Base-by-base conservation (phyloP, 192 early-diverging fungal species). In the Ambispora gerdemannii region DNA sequence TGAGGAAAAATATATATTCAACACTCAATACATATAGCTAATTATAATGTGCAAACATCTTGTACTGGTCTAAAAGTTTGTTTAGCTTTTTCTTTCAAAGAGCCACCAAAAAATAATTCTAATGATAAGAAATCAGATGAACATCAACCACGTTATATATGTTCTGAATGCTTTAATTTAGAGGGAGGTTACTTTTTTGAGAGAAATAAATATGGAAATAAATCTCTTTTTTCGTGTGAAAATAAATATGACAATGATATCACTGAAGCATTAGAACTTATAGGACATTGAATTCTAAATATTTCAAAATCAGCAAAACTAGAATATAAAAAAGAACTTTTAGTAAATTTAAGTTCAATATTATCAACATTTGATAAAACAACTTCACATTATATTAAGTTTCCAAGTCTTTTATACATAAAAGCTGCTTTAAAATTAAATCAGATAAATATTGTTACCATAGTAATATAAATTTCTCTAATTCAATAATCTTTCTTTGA, bases 161-260 rank as follows among this genome's bases (percentile, higher is more conserved):
- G 47, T 20, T 10, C 49, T 19, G 3, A 51, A 32, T 66, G 49
- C 32, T 66, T 66, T 51, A 50, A 31, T 31, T 33, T 4, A 51
- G 17, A 66, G 33, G n/a, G 64, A 6, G 30, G 38, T 0, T 13
- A 66, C 25, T 66, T 51, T 51, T 66, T 50, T 66, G 11, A 66
- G 31, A 0, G 10, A 3, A 27, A 15, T 25, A 49, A 31, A 32
- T 50, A 25, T 32, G 28, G 28, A 34, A 66, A 51, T 13, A 28
- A 51, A 7, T 3, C 13, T 28, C n/a, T n/a, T n/a, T 52, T 51
- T 31, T 31, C 27, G 8, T 67, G 13, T 50, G 4, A 51, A 24
- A n/a, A 66, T 31, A 67, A 67, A 33, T 31, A 67, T 67, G n/a
- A 30, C 17, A 17, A 67, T 50, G 17, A 52, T 50, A 30, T 17